phyloP scores from a whole-genome alignment of 2,329 filamentous ascomycete genomes.

The Chalaropsis ovoidea region DNA sequence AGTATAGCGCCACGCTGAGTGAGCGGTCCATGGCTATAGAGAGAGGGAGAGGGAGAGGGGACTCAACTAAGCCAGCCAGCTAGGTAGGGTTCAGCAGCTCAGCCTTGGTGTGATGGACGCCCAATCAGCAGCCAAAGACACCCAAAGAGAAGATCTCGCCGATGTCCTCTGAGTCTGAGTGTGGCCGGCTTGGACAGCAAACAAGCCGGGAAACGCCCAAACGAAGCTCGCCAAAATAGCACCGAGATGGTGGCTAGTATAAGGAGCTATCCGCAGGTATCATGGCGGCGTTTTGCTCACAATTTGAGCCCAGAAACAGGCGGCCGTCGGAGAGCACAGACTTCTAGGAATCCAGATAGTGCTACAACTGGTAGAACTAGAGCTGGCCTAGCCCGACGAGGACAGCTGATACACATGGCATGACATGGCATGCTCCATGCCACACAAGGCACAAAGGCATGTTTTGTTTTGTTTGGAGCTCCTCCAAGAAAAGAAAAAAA shows the following conservation, averaged over 20 bases:
- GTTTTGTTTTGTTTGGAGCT: background rate
- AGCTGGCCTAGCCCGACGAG: background rate
- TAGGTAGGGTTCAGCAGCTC: background rate
- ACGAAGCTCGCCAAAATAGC: too few species aligned
- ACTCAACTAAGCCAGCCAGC: background rate
- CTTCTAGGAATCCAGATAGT: slow-evolving; percentile 6
- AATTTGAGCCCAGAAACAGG: background rate
- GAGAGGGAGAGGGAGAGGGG: background rate
- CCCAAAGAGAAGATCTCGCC: too few species aligned
- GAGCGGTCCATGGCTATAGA: too few species aligned
- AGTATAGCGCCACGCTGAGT: too few species aligned
- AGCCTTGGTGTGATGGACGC: too few species aligned
- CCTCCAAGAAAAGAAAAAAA: too few species aligned
- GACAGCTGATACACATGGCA: slow-evolving; percentile 10
- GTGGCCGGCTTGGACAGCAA: too few species aligned
- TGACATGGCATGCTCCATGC: background rate
- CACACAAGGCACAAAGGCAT: background rate
- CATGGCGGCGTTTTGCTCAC: background rate
- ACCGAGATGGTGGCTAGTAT: too few species aligned
- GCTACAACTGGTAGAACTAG: slow-evolving; percentile 4
- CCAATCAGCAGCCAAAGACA: too few species aligned
- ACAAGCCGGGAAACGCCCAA: too few species aligned
- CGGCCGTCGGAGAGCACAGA: background rate
- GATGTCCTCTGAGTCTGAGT: too few species aligned
- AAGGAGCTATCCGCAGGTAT: background rate